Evolutionary conservation across 139 green algal genomes (phyloP).

Genomic region (Micractinium sp.): DNA sequence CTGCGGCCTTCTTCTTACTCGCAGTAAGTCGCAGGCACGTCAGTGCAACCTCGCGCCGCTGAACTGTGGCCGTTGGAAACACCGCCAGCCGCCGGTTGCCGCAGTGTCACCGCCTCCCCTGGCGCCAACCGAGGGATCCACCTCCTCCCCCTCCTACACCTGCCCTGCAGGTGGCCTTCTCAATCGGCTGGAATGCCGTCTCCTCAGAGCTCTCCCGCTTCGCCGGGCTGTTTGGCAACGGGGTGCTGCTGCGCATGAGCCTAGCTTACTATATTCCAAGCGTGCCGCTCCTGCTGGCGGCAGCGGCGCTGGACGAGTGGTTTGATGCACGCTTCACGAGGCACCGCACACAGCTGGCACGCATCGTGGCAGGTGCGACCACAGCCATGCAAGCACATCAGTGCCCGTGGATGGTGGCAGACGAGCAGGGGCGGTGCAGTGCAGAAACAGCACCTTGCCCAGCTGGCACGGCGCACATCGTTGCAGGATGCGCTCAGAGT

Average conservation of each 20-base stretch:
- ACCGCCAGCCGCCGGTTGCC: neutral
- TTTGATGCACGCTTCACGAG: neutral
- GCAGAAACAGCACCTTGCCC: neutral
- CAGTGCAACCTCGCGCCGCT: neutral
- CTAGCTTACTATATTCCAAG: conserved; percentile 3
- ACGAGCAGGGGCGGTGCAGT: neutral
- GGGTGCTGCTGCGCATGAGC: neutral
- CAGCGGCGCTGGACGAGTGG: neutral
- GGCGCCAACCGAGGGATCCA: neutral
- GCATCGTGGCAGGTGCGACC: neutral
- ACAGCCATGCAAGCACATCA: neutral
- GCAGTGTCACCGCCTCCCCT: neutral
- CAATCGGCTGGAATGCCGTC: conserved; percentile 11
- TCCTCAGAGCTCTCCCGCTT: conserved; percentile 17
- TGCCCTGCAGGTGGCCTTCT: conserved; percentile 3
- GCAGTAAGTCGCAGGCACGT: neutral
- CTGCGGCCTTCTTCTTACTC: neutral
- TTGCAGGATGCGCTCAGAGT: neutral
- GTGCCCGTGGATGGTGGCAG: neutral
- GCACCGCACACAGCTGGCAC: neutral
- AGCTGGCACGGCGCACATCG: no score
- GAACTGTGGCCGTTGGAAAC: neutral
- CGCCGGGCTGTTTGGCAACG: neutral
- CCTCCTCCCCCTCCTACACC: neutral
- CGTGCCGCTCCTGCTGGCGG: neutral